Evolutionary conservation across 106 monocot species (phyloP).

Genomic region (Dendrobium officinale): DNA sequence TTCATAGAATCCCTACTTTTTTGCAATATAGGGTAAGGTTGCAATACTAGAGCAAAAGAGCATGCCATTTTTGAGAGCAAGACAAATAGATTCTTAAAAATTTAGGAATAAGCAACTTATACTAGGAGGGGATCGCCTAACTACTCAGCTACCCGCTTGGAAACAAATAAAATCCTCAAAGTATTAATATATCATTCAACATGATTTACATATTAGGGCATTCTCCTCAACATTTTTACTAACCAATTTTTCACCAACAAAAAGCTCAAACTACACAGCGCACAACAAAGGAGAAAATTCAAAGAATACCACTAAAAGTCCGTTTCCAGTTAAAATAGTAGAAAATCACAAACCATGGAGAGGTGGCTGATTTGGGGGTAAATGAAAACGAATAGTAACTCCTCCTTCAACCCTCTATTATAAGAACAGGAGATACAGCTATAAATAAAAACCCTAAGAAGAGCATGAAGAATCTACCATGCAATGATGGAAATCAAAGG

Average conservation of each 20-base stretch:
- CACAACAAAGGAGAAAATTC: background rate
- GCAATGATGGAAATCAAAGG: background rate
- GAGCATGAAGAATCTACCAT: background rate
- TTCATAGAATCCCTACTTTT: background rate
- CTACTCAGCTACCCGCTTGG: background rate
- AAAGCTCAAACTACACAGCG: background rate
- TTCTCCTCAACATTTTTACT: background rate
- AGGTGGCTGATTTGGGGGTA: background rate
- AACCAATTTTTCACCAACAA: background rate
- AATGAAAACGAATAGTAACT: background rate
- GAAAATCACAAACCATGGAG: background rate
- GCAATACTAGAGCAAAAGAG: background rate
- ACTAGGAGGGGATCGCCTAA: background rate
- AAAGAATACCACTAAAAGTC: background rate
- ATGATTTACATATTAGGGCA: background rate
- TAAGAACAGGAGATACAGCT: background rate
- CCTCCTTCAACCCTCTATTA: background rate
- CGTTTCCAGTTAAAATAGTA: background rate
- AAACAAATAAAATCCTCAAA: background rate
- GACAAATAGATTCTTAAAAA: background rate
- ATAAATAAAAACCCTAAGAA: background rate
- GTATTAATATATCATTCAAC: background rate
- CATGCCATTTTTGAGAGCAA: background rate
- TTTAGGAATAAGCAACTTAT: background rate
- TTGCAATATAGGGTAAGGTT: background rate